These are phyloP conservation scores for Pythium aristosporum DNA, from an alignment of 352 stramenopile genomes.

Conservation along the genomic window DNA sequence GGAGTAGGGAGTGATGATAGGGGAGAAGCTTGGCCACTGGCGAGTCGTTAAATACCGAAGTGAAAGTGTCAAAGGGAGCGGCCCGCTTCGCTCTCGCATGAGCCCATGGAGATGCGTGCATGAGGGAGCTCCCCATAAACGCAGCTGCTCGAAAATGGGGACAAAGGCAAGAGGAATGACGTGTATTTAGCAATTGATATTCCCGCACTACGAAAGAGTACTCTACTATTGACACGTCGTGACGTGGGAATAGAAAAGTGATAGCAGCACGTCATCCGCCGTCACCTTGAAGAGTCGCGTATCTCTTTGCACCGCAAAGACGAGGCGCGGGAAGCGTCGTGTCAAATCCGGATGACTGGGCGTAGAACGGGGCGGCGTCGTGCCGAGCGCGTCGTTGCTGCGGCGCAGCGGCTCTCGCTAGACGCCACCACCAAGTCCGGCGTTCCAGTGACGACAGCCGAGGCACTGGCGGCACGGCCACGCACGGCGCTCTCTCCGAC, in stretches of 20 bases:
- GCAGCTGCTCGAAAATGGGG: constrained; percentile 11
- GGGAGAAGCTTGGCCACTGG: constrained; percentile 1
- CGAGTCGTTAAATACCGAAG: background rate
- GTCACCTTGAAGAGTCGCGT: constrained; percentile 25
- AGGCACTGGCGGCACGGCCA: constrained; percentile 2
- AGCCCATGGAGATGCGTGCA: background rate
- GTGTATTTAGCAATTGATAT: constrained; percentile 5
- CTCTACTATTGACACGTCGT: constrained; percentile 12
- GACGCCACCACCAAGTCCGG: background rate
- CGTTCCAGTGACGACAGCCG: background rate
- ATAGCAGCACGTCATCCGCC: constrained; percentile 5
- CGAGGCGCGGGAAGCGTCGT: background rate
- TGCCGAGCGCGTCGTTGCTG: constrained; percentile 43
- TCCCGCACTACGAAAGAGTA: background rate
- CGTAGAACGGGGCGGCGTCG: constrained; percentile 40
- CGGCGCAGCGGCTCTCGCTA: constrained; percentile 36
- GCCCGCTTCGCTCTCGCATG: background rate
- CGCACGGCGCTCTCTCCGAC: background rate
- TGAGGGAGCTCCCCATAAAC: too few species aligned
- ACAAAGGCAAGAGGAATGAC: constrained; percentile 20
- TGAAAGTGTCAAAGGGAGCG: background rate
- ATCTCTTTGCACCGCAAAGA: constrained; percentile 19
- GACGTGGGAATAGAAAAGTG: constrained; percentile 8
- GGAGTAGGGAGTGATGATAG: background rate
- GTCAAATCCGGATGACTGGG: background rate